Base-by-base conservation (phyloP, 495 filamentous ascomycete genomes). In the Filosporella fistucella region DNA sequence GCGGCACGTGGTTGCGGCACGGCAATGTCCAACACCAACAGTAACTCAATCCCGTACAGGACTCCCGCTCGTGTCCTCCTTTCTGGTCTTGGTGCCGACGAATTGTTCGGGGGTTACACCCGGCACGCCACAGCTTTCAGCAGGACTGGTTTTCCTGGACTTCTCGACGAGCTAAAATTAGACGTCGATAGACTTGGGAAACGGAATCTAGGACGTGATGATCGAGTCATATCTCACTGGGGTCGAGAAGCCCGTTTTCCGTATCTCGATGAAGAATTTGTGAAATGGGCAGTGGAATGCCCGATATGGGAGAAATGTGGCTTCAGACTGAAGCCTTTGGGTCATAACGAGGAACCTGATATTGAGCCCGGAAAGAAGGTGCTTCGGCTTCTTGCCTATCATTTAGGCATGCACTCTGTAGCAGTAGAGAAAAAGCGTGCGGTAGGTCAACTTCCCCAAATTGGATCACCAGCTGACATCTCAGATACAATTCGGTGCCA, bases 11-110 rank as follows among this genome's bases (percentile, higher is more conserved):
- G 89, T 7, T 69, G 68, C 45, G 93, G 91, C 0, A 34, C 63
- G 4, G 63, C 74, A n/a, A 33, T 53, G 8, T 43, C 34, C 14
- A 36, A 11, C 17, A n/a, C 44, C 8, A 23, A 41, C 25, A 9
- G 41, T 1, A 42, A 43, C n/a, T 20, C 46, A 16, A 47, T 46
- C 1, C 17, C 46, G 0, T 91, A 90, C 61, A 75, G 67, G 4
- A 89, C 88, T 1, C 70, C 82, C 0, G 85, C 93, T 0, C 81
- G 91, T 12, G 85, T 96, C 2, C 75, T 97, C 0, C 72, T 99
- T 4, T 96, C 91, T 9, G 93, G 93, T 8, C 81, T 99, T 7
- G 93, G 93, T 2, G 93, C 93, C 3, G 93, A 99, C 60, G 93
- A 99, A 64, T 81, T 99, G 2, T 95, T 99, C 52, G 93, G 84